These are phyloP conservation scores for Teratosphaeria epicoccoides DNA, from an alignment of 2,329 filamentous ascomycete species.

Conservation along the genomic window DNA sequence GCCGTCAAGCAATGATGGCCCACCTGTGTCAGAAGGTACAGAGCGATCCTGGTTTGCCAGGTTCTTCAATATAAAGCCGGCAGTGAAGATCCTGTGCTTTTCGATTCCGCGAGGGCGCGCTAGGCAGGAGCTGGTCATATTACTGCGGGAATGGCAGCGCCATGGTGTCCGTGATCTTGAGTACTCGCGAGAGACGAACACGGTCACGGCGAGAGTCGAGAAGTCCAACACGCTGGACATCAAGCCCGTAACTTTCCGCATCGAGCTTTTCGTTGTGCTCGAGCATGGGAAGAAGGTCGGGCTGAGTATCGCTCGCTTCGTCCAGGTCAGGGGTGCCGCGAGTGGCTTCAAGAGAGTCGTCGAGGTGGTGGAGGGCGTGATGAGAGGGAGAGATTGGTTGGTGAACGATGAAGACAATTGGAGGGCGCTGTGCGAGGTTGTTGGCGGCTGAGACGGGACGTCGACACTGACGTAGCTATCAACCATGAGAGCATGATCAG, in stretches of 20 bases:
- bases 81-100: conserved; percentile 64
- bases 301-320: conserved; percentile 73
- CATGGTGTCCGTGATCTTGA: conserved; percentile 69
- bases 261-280: conserved; percentile 79
- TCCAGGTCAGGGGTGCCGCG: conserved; percentile 82
- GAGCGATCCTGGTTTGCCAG: conserved; percentile 77
- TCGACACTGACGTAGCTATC: not conserved
- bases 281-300: conserved; percentile 69
- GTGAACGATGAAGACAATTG: conserved; percentile 47
- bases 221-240: conserved; percentile 69
- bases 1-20: conserved; percentile 40
- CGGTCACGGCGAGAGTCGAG: conserved; percentile 68
- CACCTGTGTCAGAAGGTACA: conserved; percentile 19
- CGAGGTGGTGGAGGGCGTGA: conserved; percentile 60
- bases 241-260: conserved; percentile 78
- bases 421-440: conserved; percentile 33
- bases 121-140: conserved; percentile 62
- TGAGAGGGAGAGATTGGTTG: conserved; percentile 54
- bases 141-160: conserved; percentile 66
- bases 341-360: conserved; percentile 80
- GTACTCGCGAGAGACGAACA: conserved; percentile 66
- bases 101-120: conserved; percentile 59
- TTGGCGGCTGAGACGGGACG: conserved; percentile 14
- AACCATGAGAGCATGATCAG: not conserved
- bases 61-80: conserved; percentile 81